Conservation (phyloP, 1,139 yeast genomes). For the Suzukiozyma palmioleophila region DNA sequence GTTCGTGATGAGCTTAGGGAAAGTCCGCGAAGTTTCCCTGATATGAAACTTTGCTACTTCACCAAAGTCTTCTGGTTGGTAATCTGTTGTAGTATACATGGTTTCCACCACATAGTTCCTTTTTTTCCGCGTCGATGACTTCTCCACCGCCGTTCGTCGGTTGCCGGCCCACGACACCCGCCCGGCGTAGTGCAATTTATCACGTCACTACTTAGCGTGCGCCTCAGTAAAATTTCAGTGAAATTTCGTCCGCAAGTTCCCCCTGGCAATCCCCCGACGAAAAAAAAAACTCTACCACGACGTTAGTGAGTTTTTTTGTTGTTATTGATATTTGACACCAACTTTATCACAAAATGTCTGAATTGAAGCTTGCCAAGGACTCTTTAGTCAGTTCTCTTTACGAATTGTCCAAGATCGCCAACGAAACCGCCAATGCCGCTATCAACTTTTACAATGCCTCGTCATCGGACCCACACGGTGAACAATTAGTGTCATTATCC, state of each 20-base stretch:
- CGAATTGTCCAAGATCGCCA: conserved; percentile 77
- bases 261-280: neutral
- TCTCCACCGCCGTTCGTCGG: too few relatives aligned
- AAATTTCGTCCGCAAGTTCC: neutral
- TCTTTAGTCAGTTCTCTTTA: conserved; percentile 72
- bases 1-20: too few relatives aligned
- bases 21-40: too few relatives aligned
- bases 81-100: too few relatives aligned
- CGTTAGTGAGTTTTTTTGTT: neutral
- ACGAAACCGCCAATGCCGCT: conserved; percentile 74
- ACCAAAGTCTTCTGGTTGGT: too few relatives aligned
- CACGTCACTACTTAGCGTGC: conserved; percentile 1
- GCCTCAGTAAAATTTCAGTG: conserved; percentile 1
- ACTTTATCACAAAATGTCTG: conserved; percentile 22
- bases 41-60: too few relatives aligned
- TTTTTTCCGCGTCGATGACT: too few relatives aligned
- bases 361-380: conserved; percentile 38
- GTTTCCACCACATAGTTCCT: too few relatives aligned
- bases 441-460: conserved; percentile 66
- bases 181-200: neutral
- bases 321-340: neutral
- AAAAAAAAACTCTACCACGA: conserved; percentile 4
- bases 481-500: conserved; percentile 33
- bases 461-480: conserved; percentile 21
- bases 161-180: too few relatives aligned